These are phyloP conservation scores for Boletellus ananiceps DNA, from an alignment of 768 basidiomycete species.

Conservation along the genomic window DNA sequence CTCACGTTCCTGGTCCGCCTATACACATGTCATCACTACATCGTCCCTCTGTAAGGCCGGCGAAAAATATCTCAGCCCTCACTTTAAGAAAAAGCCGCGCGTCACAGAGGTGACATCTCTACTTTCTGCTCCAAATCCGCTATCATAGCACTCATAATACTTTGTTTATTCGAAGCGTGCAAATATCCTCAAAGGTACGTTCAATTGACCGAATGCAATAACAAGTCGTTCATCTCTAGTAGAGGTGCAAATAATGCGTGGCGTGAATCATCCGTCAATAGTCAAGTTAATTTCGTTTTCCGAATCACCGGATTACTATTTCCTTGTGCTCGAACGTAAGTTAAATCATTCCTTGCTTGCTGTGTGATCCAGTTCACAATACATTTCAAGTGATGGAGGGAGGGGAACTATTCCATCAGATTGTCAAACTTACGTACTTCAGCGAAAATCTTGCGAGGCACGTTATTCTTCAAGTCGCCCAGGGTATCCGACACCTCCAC, in stretches of 20 bases:
- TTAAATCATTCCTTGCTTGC: slow-evolving; percentile 11
- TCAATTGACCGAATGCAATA: not conserved
- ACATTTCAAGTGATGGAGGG: slow-evolving; percentile 80
- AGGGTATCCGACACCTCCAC: slow-evolving; percentile 92
- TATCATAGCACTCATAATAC: slow-evolving; percentile 15
- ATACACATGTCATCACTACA: slow-evolving; percentile 12
- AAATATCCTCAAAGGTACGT: slow-evolving; percentile 88
- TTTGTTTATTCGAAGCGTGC: slow-evolving; percentile 59
- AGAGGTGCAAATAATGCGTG: slow-evolving; percentile 99
- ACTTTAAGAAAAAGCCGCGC: slow-evolving; percentile 97
- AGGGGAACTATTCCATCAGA: slow-evolving; percentile 97
- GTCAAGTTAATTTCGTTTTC: slow-evolving; percentile 90
- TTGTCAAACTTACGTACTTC: slow-evolving; percentile 98
- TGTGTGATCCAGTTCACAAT: slow-evolving; percentile 7
- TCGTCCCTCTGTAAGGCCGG: slow-evolving; percentile 59
- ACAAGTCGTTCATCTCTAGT: slow-evolving; percentile 9
- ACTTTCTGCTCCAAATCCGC: slow-evolving; percentile 18
- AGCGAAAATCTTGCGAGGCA: slow-evolving; percentile 96
- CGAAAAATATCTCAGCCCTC: slow-evolving; percentile 88
- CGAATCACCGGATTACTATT: slow-evolving; percentile 91
- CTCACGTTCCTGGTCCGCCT: slow-evolving; percentile 20
- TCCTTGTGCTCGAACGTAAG: slow-evolving; percentile 86
- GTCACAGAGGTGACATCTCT: slow-evolving; percentile 81
- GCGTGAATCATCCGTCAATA: slow-evolving; percentile 85
- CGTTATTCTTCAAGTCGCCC: slow-evolving; percentile 92